Conservation (phyloP, 2,329 filamentous ascomycete species). For the Colletotrichum trifolii region DNA sequence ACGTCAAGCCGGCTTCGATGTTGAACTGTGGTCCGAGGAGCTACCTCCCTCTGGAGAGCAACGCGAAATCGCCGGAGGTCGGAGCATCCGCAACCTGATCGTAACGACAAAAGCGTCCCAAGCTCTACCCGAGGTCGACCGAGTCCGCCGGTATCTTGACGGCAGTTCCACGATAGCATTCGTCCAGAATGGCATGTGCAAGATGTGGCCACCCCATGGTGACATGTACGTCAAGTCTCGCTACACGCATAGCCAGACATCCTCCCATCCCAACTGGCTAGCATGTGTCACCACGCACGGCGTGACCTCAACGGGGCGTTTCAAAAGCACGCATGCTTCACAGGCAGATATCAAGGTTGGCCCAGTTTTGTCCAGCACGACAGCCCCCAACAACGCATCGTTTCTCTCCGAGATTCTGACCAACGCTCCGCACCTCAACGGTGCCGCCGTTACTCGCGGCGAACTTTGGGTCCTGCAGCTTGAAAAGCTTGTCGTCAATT, state of each 20-base stretch:
- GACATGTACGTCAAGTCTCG: conserved; percentile 53
- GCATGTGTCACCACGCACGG: conserved; percentile 72
- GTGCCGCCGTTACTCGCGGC: conserved; percentile 49
- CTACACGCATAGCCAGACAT: conserved; percentile 45
- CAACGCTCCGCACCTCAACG: conserved; percentile 55
- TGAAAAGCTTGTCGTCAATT: conserved; percentile 86
- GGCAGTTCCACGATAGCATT: conserved; percentile 80
- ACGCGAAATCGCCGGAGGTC: conserved; percentile 52
- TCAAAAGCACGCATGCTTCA: conserved; percentile 64
- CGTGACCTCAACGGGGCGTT: conserved; percentile 61
- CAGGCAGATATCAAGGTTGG: conserved; percentile 61
- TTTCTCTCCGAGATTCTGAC: conserved; percentile 58
- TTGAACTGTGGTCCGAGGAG: conserved; percentile 66
- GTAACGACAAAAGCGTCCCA: conserved; percentile 80
- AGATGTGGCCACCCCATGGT: conserved; percentile 66
- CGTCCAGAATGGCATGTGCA: conserved; percentile 88
- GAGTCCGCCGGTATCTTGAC: conserved; percentile 71
- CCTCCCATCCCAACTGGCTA: conserved; percentile 73
- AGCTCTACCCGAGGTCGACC: conserved; percentile 70
- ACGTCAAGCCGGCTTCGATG: conserved; percentile 53
- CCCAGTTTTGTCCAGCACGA: conserved; percentile 50
- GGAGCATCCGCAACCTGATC: conserved; percentile 76
- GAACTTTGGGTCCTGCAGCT: conserved; percentile 74
- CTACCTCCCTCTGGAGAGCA: conserved; percentile 49
- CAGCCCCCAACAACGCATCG: conserved; percentile 28